A percentile compares a stretch with the other conserved stretches of the same genome.
Evolutionary conservation across 176 grass and related monocot genomes (phyloP).

Genomic region (Avena atlantica): DNA sequence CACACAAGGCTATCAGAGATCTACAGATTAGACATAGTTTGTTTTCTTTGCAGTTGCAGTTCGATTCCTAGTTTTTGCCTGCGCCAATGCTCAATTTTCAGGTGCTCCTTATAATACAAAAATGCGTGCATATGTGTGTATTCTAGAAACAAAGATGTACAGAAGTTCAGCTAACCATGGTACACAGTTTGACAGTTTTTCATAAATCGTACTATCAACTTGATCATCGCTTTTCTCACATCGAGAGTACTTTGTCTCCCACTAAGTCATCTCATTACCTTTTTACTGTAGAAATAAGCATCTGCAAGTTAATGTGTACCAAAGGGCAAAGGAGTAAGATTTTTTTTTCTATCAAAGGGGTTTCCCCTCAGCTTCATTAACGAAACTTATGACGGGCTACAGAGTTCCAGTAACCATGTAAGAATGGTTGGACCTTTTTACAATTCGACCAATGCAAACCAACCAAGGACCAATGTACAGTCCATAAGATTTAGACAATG

Average conservation of each 20-base stretch:
- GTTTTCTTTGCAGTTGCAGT: background rate
- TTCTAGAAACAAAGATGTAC: background rate
- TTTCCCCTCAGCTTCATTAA: no score
- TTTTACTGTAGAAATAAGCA: background rate
- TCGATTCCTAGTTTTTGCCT: background rate
- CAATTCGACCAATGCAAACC: background rate
- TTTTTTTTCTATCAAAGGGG: no score
- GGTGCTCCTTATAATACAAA: background rate
- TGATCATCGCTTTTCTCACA: background rate
- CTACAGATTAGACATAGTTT: background rate
- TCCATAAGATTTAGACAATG: background rate
- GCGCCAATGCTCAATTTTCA: background rate
- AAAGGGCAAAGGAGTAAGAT: background rate
- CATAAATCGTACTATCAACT: conserved; percentile 10
- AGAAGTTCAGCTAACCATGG: background rate
- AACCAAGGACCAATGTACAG: background rate
- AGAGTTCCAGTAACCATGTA: background rate
- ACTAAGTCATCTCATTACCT: background rate
- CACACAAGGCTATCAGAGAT: background rate
- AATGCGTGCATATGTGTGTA: background rate
- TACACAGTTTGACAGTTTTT: background rate
- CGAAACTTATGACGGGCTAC: no score
- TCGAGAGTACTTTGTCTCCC: background rate
- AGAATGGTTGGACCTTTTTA: background rate
- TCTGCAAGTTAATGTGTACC: background rate